Evolutionary conservation across 2,329 filamentous ascomycete species (phyloP), one percentile per base, ranked within the genome.

Genomic region (Aureobasidium musti): DNA sequence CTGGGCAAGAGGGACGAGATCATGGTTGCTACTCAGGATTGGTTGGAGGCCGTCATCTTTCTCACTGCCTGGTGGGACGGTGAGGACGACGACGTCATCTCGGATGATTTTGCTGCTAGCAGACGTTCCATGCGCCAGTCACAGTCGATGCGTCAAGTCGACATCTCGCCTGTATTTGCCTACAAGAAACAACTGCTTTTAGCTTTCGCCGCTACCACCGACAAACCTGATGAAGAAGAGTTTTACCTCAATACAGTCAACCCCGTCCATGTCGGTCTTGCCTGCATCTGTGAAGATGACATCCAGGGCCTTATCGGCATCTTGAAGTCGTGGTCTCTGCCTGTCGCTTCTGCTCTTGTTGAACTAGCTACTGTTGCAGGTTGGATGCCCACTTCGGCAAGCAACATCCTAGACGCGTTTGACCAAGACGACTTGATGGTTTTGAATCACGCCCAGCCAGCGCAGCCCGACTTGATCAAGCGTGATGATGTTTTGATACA

Each of bases 41-140:
- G 94, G 94, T 87, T 94, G 61, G 94, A 98, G 79, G 93, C 92
- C 0, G 90, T 89, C 0, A 80, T 97, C 68, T 91, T 89, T 1
- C 80, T 98, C 59, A 88, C 93, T 37, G 88, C 90, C 6, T 98
- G 94, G 94, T 97, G 93, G 92, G 89, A 96, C 74, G 91, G 95
- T 68, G 85, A 86, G n/a, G 86, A 87, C 68, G 84, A 88, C 11
- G 79, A 81, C 1, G 70, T 78, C 33, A 70, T 76, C 1, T 73
- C 77, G 43, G 79, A 77, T 61, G 82, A 77, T 69, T 75, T 83
- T 37, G 77, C 77, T 60, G 77, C 76, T n/a, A 82, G 78, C 67
- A 78, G 80, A 65, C 79, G 78, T 41, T 78, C 79, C 14, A 68
- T 80, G 61, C 69, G 68, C 8, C 68, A 67, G 54, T 76, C 74